Conservation (phyloP, 352 stramenopile species). For the Phytopythium chamaehyphon region DNA sequence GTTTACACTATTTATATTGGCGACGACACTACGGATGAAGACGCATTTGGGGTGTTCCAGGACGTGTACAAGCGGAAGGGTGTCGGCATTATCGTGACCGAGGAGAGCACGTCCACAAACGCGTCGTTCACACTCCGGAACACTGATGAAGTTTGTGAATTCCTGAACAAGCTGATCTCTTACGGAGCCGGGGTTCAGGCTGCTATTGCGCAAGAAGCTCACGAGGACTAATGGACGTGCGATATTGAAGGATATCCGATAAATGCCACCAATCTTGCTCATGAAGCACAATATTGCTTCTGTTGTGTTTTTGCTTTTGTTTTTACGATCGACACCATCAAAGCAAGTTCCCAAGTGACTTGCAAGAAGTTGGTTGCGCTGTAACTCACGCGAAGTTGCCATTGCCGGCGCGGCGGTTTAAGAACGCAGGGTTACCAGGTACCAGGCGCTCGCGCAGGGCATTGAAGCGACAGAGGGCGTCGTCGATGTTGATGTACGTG, state of each 20-base stretch:
- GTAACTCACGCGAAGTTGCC: slow-evolving; percentile 56
- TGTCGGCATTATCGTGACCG: slow-evolving; percentile 81
- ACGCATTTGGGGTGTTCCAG: slow-evolving; percentile 76
- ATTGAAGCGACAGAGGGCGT: slow-evolving; percentile 82
- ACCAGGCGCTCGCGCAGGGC: slow-evolving; percentile 58
- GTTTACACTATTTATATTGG: slow-evolving; percentile 92
- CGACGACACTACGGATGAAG: slow-evolving; percentile 89
- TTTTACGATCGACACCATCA: too few relatives aligned
- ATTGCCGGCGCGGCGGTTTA: slow-evolving; percentile 69
- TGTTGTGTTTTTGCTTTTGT: too few relatives aligned
- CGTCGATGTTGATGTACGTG: slow-evolving; percentile 87
- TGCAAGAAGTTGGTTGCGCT: neutral
- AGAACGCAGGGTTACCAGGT: slow-evolving; percentile 26
- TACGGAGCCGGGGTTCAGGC: slow-evolving; percentile 14
- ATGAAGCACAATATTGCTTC: too few relatives aligned
- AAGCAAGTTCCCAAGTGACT: too few relatives aligned
- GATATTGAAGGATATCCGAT: too few relatives aligned
- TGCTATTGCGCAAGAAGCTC: neutral
- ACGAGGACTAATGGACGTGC: neutral
- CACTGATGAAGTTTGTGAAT: slow-evolving; percentile 66
- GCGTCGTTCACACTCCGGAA: slow-evolving; percentile 78
- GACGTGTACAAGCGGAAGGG: slow-evolving; percentile 46
- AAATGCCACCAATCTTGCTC: too few relatives aligned
- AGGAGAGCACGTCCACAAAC: slow-evolving; percentile 60
- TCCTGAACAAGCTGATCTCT: slow-evolving; percentile 64